A percentile compares a stretch with the other conserved stretches of the same genome.
These are phyloP conservation scores for Talaromyces stipitatus DNA, from an alignment of 495 filamentous ascomycete genomes.

Conservation along the genomic window DNA sequence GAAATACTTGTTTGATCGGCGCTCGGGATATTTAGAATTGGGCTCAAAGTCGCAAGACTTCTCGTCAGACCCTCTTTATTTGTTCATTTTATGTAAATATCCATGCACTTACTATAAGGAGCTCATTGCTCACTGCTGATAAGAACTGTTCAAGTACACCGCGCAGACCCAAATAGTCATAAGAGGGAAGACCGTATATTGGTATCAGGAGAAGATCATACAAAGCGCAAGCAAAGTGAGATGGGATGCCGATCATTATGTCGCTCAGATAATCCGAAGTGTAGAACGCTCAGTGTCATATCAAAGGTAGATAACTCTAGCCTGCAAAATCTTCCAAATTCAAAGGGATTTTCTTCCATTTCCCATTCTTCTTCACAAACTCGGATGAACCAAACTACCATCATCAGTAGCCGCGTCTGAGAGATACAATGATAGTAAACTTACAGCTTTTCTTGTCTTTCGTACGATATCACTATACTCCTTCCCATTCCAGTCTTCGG, in stretches of 20 bases:
- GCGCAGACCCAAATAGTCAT: not conserved
- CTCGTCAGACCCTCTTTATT: conserved; percentile 5
- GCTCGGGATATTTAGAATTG: conserved; percentile 11
- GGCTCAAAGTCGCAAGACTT: conserved; percentile 9
- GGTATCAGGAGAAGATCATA: not conserved
- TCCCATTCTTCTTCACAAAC: conserved; percentile 1
- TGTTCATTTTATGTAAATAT: not conserved
- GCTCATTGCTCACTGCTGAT: not conserved
- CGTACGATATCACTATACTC: not conserved
- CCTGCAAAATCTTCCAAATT: not conserved
- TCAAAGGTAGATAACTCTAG: not conserved
- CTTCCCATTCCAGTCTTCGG: conserved; percentile 2
- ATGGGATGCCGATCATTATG: not conserved
- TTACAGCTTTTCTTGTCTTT: conserved; percentile 2
- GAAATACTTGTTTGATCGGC: conserved; percentile 8
- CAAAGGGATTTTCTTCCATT: conserved; percentile 1
- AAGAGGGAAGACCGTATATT: not conserved
- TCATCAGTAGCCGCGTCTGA: not conserved
- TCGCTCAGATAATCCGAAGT: not conserved
- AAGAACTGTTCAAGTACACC: not conserved
- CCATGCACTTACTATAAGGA: not conserved
- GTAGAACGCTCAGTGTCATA: not conserved
- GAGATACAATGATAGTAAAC: not conserved
- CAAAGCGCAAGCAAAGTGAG: not conserved
- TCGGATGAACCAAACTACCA: conserved; percentile 1